Evolutionary conservation across 176 grass and related monocot species (phyloP), one percentile per base, ranked within the genome.

Genomic region (Carex parvula): DNA sequence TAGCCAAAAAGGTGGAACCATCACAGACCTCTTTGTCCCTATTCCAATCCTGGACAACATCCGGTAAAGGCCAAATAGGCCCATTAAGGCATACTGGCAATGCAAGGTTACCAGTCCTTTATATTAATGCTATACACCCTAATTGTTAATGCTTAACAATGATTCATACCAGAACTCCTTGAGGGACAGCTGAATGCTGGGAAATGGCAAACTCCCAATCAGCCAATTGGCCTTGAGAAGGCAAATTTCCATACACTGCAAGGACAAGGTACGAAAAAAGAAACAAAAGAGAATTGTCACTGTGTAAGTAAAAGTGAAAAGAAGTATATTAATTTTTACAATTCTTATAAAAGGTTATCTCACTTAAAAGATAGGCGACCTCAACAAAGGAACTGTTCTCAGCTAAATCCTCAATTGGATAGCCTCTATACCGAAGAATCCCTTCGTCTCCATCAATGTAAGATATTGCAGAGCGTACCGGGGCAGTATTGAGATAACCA

Each of bases 381-480:
- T 99, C 96, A 73, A 95, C 79, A 81, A 93, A 95, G 1, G 96
- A 87, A 67, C 96, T 99, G 63, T 79, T 90, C 70, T 99, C 96
- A 86, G 96, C 93, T 42, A 99, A 71, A 84, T 95, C 96, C 82
- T 99, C 96, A 64, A 99, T 99, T 44, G 93, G 93, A 84, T 99
- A 99, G 1, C 96, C 96, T 88, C 96, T 93, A 62, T 98, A 99
- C 21, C 96, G 91, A 93, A 99, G 93, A 85, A 99, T 99, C 56
- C 96, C 96, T 82, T 95, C 93, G 66, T 99, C 96, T 46, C 96
- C 96, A 60, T 99, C 93, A 12, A 99, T 99, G 77, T 95, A 99
- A 80, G 91, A 93, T 61, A 99, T 94, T 81, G 93, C 64, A 0
- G 96, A 99, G 14, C 83, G 86, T 39, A 99, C 96, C 1, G 96